A percentile compares a stretch with the other conserved stretches of the same genome.
Conservation (phyloP, 192 early-diverging fungal genomes). For the Linnemannia schmuckeri region DNA sequence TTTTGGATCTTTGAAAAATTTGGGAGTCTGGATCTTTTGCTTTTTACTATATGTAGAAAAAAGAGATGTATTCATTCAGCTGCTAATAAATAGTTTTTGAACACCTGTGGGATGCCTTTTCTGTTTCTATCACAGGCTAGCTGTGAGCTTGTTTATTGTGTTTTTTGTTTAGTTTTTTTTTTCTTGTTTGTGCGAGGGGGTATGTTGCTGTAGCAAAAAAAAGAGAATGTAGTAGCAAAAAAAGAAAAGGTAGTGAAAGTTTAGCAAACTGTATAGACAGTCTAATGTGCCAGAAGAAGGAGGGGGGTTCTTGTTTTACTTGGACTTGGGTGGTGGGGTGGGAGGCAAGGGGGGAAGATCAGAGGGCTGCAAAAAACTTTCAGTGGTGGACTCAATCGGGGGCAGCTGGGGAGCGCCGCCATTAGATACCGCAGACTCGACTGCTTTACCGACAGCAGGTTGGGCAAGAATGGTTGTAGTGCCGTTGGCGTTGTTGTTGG, state of each 20-base stretch:
- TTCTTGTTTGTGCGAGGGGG: neutral
- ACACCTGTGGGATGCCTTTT: neutral
- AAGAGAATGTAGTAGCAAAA: neutral
- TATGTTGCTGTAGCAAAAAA: neutral
- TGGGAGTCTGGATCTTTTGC: too few species aligned
- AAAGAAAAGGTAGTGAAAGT: neutral
- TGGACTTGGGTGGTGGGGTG: constrained; percentile 39
- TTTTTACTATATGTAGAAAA: too few species aligned
- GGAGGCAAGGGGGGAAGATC: constrained; percentile 36
- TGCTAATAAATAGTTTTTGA: too few species aligned
- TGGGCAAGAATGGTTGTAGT: neutral
- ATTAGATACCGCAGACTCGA: neutral
- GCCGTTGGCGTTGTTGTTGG: too few species aligned
- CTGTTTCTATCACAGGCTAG: neutral
- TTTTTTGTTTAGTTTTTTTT: neutral
- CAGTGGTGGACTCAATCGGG: neutral
- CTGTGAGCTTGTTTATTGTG: neutral
- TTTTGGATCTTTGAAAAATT: too few species aligned
- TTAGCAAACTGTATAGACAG: neutral
- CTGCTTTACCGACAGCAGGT: neutral
- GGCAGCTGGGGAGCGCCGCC: neutral
- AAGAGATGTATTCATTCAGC: too few species aligned
- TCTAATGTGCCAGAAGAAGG: neutral
- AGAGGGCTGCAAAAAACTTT: neutral
- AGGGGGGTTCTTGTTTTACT: constrained; percentile 17